A percentile compares a stretch with the other conserved stretches of the same genome.
Conservation (phyloP, 768 basidiomycete genomes). For the Hericium erinaceus region DNA sequence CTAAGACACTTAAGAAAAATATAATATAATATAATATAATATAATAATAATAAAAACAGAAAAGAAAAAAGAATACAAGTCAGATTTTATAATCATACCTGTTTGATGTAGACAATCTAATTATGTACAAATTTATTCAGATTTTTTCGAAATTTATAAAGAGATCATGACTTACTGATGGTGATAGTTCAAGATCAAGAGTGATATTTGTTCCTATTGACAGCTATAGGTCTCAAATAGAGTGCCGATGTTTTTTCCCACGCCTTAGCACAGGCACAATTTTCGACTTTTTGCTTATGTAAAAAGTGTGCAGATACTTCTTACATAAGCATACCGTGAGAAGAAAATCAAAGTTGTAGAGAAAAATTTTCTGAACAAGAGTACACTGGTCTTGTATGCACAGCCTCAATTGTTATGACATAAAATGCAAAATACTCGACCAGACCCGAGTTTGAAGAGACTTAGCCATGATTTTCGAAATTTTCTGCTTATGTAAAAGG, state of each 20-base stretch:
- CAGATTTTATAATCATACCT: neutral
- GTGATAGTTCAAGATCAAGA: neutral
- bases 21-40: neutral
- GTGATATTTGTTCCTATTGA: neutral
- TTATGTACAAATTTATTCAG: neutral
- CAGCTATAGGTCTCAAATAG: neutral
- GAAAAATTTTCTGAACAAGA: neutral
- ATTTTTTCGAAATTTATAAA: too few species aligned
- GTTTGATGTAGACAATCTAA: neutral
- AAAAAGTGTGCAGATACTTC: neutral
- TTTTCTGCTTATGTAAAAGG: too few species aligned
- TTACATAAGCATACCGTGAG: too few species aligned
- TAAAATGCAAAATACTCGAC: too few species aligned
- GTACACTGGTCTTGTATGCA: neutral
- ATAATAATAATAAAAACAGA: too few species aligned
- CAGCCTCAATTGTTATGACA: neutral
- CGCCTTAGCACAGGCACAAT: neutral
- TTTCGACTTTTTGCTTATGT: neutral
- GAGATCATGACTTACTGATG: neutral
- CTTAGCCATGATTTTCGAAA: too few species aligned
- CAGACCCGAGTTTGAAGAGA: too few species aligned
- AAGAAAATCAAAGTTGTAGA: neutral
- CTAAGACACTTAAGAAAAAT: neutral
- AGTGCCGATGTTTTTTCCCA: neutral
- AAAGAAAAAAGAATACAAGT: too few species aligned